Evolutionary conservation across 202 grass and related monocot genomes (phyloP), one percentile per base, ranked within the genome.

Genomic region (Elaeis oleifera): DNA sequence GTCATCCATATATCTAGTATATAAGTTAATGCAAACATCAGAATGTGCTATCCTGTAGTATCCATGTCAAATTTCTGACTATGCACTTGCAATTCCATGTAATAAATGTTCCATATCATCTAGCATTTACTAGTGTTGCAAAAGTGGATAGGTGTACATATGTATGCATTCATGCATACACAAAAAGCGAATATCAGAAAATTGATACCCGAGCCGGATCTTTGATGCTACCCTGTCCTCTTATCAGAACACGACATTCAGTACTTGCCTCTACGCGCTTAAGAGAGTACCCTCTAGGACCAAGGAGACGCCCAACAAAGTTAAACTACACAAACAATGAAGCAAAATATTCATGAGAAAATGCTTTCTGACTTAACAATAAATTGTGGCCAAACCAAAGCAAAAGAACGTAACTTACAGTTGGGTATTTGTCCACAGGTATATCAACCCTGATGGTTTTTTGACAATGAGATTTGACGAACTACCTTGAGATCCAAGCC

Each of bases 381-480:
- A 44, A 44, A 44, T 14, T 14, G 8, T 14, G 9, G 8, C 11
- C 36, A 44, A 44, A 44, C 36, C 36, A 14, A 9, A 44, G 36
- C 36, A 57, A 16, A 18, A 4, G 36, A 23, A 1, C n/a, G 28
- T 16, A 63, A 63, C 78, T 74, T 74, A 80, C 78, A 50, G 36
- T 74, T 21, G 78, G 78, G 51, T 64, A 80, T 53, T 80, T 74
- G 6, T 74, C 78, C 52, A 74, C 58, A 51, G 78, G 71, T 52
- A 80, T 80, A 18, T 80, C 78, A 23, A 80, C 50, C 27, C 65
- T 80, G 32, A 74, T 63, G 50, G 71, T 74, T 69, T 80, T 80
- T 74, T 80, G 29, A 80, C 71, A 70, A 74, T 58, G 20, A 74
- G 55, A 52, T 32, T 58, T 25, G 58, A 74, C 4, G 68, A 71